Base-by-base conservation (phyloP, 2,329 filamentous ascomycete species). In the Colletotrichum sp. region DNA sequence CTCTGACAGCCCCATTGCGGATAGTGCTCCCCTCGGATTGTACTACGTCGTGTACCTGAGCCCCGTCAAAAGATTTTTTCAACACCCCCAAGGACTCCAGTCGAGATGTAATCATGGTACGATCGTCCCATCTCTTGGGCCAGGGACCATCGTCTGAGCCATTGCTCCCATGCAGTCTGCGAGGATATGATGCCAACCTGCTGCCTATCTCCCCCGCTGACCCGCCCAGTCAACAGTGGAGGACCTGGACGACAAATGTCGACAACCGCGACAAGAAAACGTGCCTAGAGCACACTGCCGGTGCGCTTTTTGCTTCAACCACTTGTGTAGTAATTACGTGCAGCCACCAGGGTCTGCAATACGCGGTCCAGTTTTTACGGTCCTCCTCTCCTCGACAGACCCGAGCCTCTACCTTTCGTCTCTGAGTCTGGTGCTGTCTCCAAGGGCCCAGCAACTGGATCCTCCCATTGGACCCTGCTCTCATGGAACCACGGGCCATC, bases 81-180 rank as follows among this genome's bases (percentile, higher is more conserved):
- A 39, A 32, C 30, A 22, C 52, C 52, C 44, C 44, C 44, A 24
- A 68, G 52, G 52, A 15, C 66, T 60, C 66, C 66, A 68, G 66
- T 68, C 32, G 39, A 70, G n/a, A 30, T 70, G 66, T 70, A 70
- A 64, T 65, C 66, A 70, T 70, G 66, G 66, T 74, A 64, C 39
- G 71, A 70, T 70, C 66, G 66, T 65, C 71, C 71, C 71, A 74
- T 70, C 30, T 69, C 32, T 24, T 22, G 13, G 26, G n/a, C 48
- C 66, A 60, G 44, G 66, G 57, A 30, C 68, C 32, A 16, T 57
- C 32, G 57, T 44, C 36, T 52, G 44, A 52, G 44, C 28, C 48
- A 62, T 36, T 57, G 26, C 44, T 63, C 30, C 59, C 59, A 30
- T 15, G 59, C 28, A 63, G 3, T 6, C 22, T 4, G 8, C 26